Conservation (phyloP, 495 filamentous ascomycete species). For the Tuber umbilicatum region DNA sequence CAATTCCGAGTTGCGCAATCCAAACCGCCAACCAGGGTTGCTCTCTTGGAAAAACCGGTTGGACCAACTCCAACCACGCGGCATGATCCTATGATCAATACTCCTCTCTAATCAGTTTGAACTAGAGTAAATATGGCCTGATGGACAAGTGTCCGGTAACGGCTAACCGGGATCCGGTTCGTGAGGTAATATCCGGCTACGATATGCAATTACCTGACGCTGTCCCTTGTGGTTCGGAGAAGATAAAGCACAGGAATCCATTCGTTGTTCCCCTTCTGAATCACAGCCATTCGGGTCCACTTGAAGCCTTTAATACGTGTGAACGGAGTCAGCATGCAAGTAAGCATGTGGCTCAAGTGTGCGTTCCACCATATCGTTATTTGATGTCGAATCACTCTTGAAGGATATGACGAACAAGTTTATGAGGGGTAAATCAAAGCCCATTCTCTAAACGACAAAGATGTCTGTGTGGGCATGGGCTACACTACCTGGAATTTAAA, state of each 20-base stretch:
- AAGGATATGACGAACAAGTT: background rate
- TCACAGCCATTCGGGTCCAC: background rate
- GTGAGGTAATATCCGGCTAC: background rate
- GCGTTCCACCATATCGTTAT: background rate
- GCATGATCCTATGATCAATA: background rate
- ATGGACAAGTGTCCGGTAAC: background rate
- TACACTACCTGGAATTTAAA: background rate
- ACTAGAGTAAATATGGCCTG: background rate
- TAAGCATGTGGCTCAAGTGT: background rate
- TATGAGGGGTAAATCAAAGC: background rate
- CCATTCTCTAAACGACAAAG: background rate
- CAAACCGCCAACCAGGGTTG: background rate
- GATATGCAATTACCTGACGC: background rate
- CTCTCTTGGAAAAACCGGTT: background rate
- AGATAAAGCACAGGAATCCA: background rate
- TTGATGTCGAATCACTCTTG: constrained; percentile 1
- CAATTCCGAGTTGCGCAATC: background rate
- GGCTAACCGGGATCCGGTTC: background rate
- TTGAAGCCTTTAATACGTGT: background rate
- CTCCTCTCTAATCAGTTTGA: background rate
- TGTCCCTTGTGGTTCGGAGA: background rate
- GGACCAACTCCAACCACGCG: background rate
- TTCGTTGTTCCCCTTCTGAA: background rate
- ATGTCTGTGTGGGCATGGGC: background rate
- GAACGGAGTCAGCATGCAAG: background rate